phyloP scores from a whole-genome alignment of 805 yeast species.

The Hanseniaspora taiwanica region DNA sequence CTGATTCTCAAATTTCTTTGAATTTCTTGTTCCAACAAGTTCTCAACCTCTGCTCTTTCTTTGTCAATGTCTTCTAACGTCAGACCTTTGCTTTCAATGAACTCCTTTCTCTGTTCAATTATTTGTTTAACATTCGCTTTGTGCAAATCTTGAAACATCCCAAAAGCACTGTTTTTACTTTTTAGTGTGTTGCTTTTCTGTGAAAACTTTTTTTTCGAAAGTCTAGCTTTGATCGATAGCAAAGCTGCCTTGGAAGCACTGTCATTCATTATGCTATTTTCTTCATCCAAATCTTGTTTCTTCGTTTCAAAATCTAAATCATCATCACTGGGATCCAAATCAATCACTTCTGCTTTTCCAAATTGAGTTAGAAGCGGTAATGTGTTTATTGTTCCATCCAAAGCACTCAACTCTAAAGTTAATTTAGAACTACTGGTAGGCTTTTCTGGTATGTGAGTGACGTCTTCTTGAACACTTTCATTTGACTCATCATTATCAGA shows the following conservation, averaged over 20 bases:
- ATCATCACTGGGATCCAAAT: background rate
- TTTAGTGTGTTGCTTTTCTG: background rate
- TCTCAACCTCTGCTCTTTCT: slow-evolving; percentile 23
- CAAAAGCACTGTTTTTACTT: too few relatives aligned
- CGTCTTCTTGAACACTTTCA: background rate
- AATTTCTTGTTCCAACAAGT: slow-evolving; percentile 35
- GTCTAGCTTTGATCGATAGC: slow-evolving; percentile 24
- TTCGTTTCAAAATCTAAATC: background rate
- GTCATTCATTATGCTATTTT: slow-evolving; percentile 6
- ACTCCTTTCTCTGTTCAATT: slow-evolving; percentile 35
- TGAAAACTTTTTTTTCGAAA: slow-evolving; percentile 15
- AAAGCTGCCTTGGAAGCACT: slow-evolving; percentile 23
- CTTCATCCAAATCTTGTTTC: slow-evolving; percentile 4
- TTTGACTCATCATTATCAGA: background rate
- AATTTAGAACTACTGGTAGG: background rate
- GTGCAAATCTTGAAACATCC: slow-evolving; percentile 27
- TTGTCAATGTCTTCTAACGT: slow-evolving; percentile 28
- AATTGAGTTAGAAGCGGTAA: background rate
- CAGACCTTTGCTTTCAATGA: slow-evolving; percentile 30
- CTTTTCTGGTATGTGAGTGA: background rate
- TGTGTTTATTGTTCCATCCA: background rate
- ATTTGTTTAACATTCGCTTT: slow-evolving; percentile 36
- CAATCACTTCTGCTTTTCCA: background rate
- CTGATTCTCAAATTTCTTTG: slow-evolving; percentile 34
- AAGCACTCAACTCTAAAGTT: background rate